phyloP scores from a whole-genome alignment of 192 early-diverging fungal species.

The Backusella australiensis region DNA sequence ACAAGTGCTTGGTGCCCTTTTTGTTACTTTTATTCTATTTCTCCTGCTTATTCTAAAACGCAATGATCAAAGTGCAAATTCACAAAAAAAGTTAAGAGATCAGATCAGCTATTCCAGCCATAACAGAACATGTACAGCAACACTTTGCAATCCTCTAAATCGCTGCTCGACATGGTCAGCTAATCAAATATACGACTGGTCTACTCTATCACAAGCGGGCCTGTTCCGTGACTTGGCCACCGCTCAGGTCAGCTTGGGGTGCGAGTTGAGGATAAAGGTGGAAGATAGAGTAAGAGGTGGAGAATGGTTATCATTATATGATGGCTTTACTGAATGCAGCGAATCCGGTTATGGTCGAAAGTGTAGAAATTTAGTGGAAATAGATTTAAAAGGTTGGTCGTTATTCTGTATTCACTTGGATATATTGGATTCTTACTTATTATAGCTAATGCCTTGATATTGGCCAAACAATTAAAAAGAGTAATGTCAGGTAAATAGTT shows the following conservation, averaged over 20 bases:
- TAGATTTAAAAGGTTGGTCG: slow-evolving; percentile 1
- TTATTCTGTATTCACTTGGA: background rate
- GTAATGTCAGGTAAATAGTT: background rate
- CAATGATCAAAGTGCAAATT: background rate
- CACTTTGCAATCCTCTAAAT: slow-evolving; percentile 25
- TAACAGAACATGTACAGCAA: slow-evolving; percentile 9
- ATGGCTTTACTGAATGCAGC: background rate
- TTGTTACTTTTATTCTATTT: background rate
- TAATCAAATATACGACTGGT: slow-evolving; percentile 1
- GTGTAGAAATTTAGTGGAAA: slow-evolving; percentile 15
- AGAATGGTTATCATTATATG: slow-evolving; percentile 5
- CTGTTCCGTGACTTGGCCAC: slow-evolving; percentile 27
- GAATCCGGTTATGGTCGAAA: background rate
- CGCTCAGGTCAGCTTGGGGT: slow-evolving; percentile 16
- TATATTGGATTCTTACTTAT: background rate
- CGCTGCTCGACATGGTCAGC: slow-evolving; percentile 24
- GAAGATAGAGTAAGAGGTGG: background rate
- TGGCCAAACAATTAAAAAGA: background rate
- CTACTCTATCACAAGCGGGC: slow-evolving; percentile 11
- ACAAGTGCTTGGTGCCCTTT: background rate
- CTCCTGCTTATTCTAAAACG: background rate
- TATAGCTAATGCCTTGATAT: slow-evolving; percentile 5
- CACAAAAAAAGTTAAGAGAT: background rate
- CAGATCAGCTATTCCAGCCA: slow-evolving; percentile 6
- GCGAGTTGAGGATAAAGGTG: slow-evolving; percentile 10